Conservation (phyloP, 768 basidiomycete genomes). For the Macrolepiota fuliginosa region DNA sequence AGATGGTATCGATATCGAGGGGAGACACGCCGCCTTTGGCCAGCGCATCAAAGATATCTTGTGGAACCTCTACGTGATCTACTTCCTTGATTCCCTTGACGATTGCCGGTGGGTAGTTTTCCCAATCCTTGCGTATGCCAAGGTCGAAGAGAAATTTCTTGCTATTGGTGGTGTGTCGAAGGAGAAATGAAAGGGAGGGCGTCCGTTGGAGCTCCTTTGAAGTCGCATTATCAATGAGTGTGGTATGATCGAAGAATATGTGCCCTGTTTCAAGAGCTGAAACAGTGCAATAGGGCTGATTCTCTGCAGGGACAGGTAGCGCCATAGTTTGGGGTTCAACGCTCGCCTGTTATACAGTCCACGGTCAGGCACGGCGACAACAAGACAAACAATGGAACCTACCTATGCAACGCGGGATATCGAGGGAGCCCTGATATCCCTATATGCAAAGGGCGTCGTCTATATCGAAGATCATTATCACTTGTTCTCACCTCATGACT, state of each 20-base stretch:
- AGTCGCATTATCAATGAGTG: conserved; percentile 32
- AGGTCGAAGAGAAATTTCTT: conserved; percentile 52
- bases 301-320: conserved; percentile 36
- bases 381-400: too few relatives aligned
- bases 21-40: conserved; percentile 44
- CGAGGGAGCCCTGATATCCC: too few relatives aligned
- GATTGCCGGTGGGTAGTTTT: conserved; percentile 34
- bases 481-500: too few relatives aligned
- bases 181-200: conserved; percentile 52
- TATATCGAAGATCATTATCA: conserved; percentile 31
- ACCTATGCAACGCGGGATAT: too few relatives aligned
- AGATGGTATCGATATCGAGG: conserved; percentile 39
- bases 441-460: conserved; percentile 9
- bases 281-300: conserved; percentile 51
- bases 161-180: conserved; percentile 43
- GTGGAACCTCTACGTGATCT: conserved; percentile 25
- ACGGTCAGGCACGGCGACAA: background rate
- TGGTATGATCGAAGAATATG: conserved; percentile 34
- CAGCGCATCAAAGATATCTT: conserved; percentile 47
- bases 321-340: conserved; percentile 18
- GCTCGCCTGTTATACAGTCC: background rate
- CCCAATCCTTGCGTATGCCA: conserved; percentile 47
- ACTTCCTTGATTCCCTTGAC: conserved; percentile 24
- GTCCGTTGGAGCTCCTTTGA: conserved; percentile 25
- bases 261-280: conserved; percentile 56